Evolutionary conservation across 2,329 filamentous ascomycete species (phyloP).

Genomic region (Fusarium musae): DNA sequence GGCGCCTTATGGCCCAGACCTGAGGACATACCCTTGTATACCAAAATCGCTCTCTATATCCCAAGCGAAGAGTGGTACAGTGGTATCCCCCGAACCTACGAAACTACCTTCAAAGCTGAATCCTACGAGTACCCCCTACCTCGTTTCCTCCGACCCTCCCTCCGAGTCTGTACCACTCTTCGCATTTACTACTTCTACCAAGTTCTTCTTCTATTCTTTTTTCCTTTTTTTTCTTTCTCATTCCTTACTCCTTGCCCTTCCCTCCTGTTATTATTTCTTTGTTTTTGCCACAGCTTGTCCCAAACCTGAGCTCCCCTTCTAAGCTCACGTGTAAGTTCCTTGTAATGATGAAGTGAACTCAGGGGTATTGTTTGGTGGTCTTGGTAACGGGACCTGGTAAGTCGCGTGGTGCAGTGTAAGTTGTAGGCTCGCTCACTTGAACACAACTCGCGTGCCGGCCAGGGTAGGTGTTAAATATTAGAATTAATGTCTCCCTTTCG

Average conservation of each 20-base stretch:
- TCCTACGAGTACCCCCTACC: neutral
- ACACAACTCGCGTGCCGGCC: neutral
- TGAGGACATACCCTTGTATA: too few relatives aligned
- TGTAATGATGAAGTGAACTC: neutral
- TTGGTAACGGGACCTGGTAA: neutral
- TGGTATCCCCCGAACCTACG: neutral
- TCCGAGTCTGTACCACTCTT: neutral
- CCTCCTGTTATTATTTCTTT: fast-evolving
- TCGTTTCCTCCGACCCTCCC: neutral
- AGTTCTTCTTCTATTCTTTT: neutral
- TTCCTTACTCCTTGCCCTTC: too few relatives aligned
- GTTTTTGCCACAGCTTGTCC: neutral
- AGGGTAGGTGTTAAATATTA: neutral
- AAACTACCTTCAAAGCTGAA: neutral
- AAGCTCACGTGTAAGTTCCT: neutral
- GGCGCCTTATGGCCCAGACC: too few relatives aligned
- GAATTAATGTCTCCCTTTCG: neutral
- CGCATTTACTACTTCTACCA: neutral
- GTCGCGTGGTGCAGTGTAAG: neutral
- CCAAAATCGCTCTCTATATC: neutral
- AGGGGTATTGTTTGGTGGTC: neutral
- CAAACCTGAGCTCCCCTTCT: neutral
- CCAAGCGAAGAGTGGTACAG: neutral
- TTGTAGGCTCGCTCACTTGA: neutral
- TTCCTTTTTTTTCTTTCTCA: neutral